phyloP scores from a whole-genome alignment of 2,329 filamentous ascomycete genomes.

The Xylaria sp. region DNA sequence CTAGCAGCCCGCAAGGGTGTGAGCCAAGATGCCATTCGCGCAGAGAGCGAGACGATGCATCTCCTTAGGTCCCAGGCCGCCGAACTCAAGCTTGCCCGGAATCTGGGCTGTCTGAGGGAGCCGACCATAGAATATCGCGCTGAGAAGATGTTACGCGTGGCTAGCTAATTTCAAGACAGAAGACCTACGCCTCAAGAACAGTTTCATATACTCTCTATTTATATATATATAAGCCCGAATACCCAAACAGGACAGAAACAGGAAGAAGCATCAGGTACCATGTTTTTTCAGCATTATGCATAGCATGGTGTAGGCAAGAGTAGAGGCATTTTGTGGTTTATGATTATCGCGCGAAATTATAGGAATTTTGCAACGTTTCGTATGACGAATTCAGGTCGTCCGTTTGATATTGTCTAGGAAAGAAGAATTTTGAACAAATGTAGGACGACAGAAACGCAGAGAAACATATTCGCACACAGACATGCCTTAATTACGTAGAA shows the following conservation, averaged over 20 bases:
- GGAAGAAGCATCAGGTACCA: background rate
- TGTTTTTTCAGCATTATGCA: conserved; percentile 11
- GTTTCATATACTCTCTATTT: background rate
- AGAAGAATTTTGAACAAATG: too few relatives aligned
- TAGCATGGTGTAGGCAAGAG: background rate
- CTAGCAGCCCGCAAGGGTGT: conserved; percentile 42
- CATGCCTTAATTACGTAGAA: background rate
- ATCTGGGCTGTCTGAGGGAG: conserved; percentile 72
- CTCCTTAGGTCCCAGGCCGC: conserved; percentile 83
- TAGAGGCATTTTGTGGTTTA: background rate
- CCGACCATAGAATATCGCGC: conserved; percentile 74
- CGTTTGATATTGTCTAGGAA: background rate
- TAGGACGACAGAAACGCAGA: background rate
- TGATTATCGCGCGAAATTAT: background rate
- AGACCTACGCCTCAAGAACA: background rate
- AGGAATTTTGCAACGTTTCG: background rate
- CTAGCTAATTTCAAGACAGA: background rate
- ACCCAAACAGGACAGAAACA: background rate
- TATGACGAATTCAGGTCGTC: background rate
- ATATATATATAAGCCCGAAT: background rate
- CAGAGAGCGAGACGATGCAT: conserved; percentile 67
- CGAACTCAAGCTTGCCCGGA: conserved; percentile 85
- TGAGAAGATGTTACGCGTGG: conserved; percentile 52
- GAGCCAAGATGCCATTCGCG: conserved; percentile 45
- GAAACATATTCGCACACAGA: background rate